Evolutionary conservation across 2,329 filamentous ascomycete species (phyloP).

Genomic region (Acrodontium crateriforme): DNA sequence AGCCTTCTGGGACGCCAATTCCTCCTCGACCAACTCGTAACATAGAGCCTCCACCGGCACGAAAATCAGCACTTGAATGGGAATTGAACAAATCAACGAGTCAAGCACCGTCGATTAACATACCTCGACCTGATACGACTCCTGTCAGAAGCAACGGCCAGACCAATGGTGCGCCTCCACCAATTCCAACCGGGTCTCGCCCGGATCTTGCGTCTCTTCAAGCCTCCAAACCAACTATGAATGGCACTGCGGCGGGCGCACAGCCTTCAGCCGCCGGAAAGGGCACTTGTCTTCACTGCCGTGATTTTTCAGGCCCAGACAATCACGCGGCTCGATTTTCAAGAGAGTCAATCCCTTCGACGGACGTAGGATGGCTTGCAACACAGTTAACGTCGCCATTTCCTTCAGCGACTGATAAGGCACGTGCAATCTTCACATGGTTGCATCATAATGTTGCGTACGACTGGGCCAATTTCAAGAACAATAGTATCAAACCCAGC

Average conservation of each 20-base stretch:
- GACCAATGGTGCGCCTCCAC: slow-evolving; percentile 27
- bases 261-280: slow-evolving; percentile 7
- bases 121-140: slow-evolving; percentile 5
- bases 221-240: slow-evolving; percentile 34
- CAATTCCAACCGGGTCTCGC: slow-evolving; percentile 40
- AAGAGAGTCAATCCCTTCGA: slow-evolving; percentile 53
- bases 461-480: slow-evolving; percentile 68
- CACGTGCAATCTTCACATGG: slow-evolving; percentile 87
- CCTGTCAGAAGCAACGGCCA: slow-evolving; percentile 6
- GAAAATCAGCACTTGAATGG: slow-evolving; percentile 15
- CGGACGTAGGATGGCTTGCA: slow-evolving; percentile 58
- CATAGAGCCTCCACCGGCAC: slow-evolving; percentile 10
- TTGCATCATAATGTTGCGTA: slow-evolving; percentile 87
- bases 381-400: slow-evolving; percentile 67
- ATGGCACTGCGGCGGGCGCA: slow-evolving; percentile 3
- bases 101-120: slow-evolving; percentile 3
- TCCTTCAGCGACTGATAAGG: slow-evolving; percentile 80
- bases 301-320: slow-evolving; percentile 78
- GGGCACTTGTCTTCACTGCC: slow-evolving; percentile 60
- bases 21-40: slow-evolving; percentile 5
- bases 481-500: slow-evolving; percentile 45
- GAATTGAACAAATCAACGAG: slow-evolving; percentile 13
- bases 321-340: slow-evolving; percentile 65
- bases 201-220: slow-evolving; percentile 45
- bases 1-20: slow-evolving; percentile 1